Evolutionary conservation across 495 filamentous ascomycete genomes (phyloP).

Genomic region (Corynascus novoguineensis): DNA sequence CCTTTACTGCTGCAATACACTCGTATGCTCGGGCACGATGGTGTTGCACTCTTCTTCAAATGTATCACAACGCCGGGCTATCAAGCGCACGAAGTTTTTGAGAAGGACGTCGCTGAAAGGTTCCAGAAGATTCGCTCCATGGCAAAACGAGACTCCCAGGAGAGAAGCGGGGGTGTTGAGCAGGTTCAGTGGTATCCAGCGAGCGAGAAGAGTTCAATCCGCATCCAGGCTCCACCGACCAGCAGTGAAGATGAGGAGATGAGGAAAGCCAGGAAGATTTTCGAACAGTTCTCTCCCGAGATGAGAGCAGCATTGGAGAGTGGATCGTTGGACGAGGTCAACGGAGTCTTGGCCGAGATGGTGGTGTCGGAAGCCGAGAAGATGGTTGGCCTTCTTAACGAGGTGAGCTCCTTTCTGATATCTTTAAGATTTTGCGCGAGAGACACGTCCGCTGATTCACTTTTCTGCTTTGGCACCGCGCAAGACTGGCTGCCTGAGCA

Average conservation of each 20-base stretch:
- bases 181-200: slow-evolving; percentile 95
- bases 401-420: slow-evolving; percentile 44
- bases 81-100: slow-evolving; percentile 82
- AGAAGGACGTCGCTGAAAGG: slow-evolving; percentile 82
- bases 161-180: slow-evolving; percentile 58
- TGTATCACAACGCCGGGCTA: slow-evolving; percentile 88
- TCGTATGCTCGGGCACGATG: slow-evolving; percentile 79
- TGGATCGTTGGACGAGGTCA: slow-evolving; percentile 86
- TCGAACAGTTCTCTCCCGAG: slow-evolving; percentile 73
- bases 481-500: slow-evolving; percentile 79
- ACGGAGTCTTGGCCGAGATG: slow-evolving; percentile 86
- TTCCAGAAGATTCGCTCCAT: slow-evolving; percentile 65
- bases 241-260: slow-evolving; percentile 63
- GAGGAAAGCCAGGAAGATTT: slow-evolving; percentile 64
- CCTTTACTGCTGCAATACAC: slow-evolving; percentile 91
- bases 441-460: background rate
- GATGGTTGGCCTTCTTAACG: slow-evolving; percentile 71
- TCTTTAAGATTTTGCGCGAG: background rate
- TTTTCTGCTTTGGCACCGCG: background rate
- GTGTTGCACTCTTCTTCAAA: slow-evolving; percentile 92
- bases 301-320: slow-evolving; percentile 76
- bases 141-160: slow-evolving; percentile 51
- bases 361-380: slow-evolving; percentile 87
- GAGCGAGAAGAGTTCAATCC: slow-evolving; percentile 56
- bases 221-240: slow-evolving; percentile 68